Evolutionary conservation across 345 rosid genomes (phyloP), one percentile per base, ranked within the genome.

Genomic region (Populus pruinosa): DNA sequence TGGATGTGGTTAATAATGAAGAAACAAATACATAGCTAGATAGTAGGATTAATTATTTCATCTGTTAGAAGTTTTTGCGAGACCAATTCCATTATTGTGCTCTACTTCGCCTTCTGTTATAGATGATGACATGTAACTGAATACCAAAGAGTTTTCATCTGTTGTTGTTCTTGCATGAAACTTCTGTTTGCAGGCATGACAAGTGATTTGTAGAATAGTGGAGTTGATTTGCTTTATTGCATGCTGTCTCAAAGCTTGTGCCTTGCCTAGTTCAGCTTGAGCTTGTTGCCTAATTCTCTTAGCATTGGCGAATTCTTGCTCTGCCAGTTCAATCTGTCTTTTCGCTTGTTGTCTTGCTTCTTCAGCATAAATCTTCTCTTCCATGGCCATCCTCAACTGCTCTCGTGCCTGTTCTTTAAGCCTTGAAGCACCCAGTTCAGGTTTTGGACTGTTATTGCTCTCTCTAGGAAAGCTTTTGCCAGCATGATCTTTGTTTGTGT

Each of bases 201-300:
- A 96, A 65, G 96, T 92, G 74, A 96, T 89, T 76, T 92, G 88
- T 44, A 89, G 80, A 59, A 96, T 83, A 21, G 94, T 86, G 29
- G 90, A 83, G 71, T 83, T 86, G 65, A 92, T 85, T 77, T 88
- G 89, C 82, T 89, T 92, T 35, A 84, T 85, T 53, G 99, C 93
- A 47, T 81, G 88, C 59, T 88, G 92, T 75, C 85, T 91, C 50
- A 96, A 20, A 35, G 83, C 85, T 38, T 83, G 85, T 39, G 94
- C 98, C 76, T 89, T 93, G 31, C 87, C 90, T 4, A 96, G 65
- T 86, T 93, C 98, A 1, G 93, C 87, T 44, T 86, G 94, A 4
- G 99, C 97, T 73, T 91, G 92, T 73, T 91, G 89, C 73, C 98
- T 87, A 66, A 91, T 88, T 80, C 85, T 83, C 86, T 89, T 92